These are phyloP conservation scores for Symbiodinium pilosum DNA, from an alignment of 73 alveolate species.

Conservation along the genomic window DNA sequence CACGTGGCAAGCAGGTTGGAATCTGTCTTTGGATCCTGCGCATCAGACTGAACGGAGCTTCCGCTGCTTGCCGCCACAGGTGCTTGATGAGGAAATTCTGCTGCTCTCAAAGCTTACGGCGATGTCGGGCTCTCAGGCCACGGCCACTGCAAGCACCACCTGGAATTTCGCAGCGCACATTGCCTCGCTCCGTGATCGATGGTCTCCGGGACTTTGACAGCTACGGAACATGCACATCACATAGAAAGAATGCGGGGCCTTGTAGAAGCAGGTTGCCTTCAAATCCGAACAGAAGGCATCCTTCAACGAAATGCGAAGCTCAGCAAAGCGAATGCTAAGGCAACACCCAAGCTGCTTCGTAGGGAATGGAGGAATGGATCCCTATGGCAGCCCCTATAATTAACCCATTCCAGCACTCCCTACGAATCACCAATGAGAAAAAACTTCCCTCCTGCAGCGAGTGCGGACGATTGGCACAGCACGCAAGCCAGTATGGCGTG, in stretches of 20 bases:
- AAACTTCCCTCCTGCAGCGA: slow-evolving; percentile 68
- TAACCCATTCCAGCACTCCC: too few relatives aligned
- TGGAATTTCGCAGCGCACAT: slow-evolving; percentile 1
- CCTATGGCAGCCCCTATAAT: too few relatives aligned
- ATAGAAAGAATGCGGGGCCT: slow-evolving; percentile 7
- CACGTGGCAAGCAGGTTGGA: slow-evolving; percentile 46
- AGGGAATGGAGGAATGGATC: too few relatives aligned
- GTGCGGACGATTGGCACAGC: slow-evolving; percentile 72
- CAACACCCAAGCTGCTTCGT: too few relatives aligned
- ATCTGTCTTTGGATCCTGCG: slow-evolving; percentile 51
- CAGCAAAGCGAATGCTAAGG: too few relatives aligned
- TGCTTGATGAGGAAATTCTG: neutral
- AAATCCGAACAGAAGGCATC: slow-evolving; percentile 81
- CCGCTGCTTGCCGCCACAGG: neutral
- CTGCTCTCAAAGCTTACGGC: neutral
- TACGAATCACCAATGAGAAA: too few relatives aligned
- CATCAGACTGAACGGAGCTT: neutral
- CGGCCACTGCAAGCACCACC: neutral
- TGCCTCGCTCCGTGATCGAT: neutral
- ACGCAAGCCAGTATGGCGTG: slow-evolving; percentile 64
- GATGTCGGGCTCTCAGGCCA: neutral
- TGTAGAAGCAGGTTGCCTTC: slow-evolving; percentile 74
- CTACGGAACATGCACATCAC: too few relatives aligned
- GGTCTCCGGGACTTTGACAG: too few relatives aligned
- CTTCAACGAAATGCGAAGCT: neutral